Evolutionary conservation across 805 yeast genomes (phyloP), one percentile per base, ranked within the genome.

Genomic region (Metschnikowia colocasiae): DNA sequence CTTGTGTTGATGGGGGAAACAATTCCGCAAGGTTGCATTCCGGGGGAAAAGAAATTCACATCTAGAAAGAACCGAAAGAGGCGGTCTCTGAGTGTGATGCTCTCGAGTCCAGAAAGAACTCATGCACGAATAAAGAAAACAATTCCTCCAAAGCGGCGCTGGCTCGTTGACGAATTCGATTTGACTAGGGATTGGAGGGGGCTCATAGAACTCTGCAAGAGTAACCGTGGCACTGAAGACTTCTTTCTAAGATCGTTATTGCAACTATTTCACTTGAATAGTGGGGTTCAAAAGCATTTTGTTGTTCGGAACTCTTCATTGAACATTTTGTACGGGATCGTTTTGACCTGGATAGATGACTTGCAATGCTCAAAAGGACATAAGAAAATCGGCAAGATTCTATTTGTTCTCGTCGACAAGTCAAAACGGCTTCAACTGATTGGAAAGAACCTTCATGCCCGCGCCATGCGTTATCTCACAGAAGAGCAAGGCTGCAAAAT

Each of bases 101-200:
- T 47, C 25, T 40, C 45, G 15, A 54, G 45, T 20, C 39, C 53
- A 7, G 48, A 48, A 12, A 45, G 27, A 16, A 32, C 38, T 1
- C 43, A 38, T 7, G 22, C 32, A 7, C 50, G 48, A 15, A 25
- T 40, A 7, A 40, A 54, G 37, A 44, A 54, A 42, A 26, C 43
- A 6, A 37, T 57, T 3, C 51, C 59, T 1, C 71, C 74, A 2
- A 68, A 63, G 40, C 59, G 76, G 49, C 57, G 66, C 39, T 81
- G 86, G 86, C 65, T 81, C 35, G 85, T 80, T 20, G 85, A 81
- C 54, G 76, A 71, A 48, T 76, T 79, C 55, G 73, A 75, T 49
- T 56, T 74, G 22, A 63, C 65, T 16, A 64, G 83, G 32, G 85
- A 81, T 53, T 72, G 79, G 71, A 58, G 69, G n/a, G 72, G 76